phyloP scores from a whole-genome alignment of 192 early-diverging fungal species.

The Coemansia sp. region DNA sequence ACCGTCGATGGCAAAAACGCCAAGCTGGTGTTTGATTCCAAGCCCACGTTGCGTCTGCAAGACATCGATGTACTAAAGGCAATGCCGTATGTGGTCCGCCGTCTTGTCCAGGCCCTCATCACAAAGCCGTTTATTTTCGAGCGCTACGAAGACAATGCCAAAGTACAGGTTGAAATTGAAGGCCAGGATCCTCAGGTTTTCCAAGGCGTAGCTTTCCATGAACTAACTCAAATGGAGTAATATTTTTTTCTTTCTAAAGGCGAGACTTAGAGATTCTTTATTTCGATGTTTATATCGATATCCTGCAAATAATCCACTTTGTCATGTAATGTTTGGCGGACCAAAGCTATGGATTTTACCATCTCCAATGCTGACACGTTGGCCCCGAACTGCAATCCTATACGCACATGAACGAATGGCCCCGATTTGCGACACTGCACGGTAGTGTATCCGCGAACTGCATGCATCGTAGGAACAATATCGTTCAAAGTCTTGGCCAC shows the following conservation, averaged over 20 bases:
- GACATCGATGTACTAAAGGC: slow-evolving; percentile 90
- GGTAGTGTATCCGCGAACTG: slow-evolving; percentile 12
- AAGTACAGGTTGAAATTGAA: slow-evolving; percentile 60
- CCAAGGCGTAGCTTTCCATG: slow-evolving; percentile 75
- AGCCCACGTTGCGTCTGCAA: slow-evolving; percentile 63
- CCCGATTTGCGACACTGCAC: slow-evolving; percentile 46
- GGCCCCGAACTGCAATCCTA: slow-evolving; percentile 20
- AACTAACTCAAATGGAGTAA: slow-evolving; percentile 67
- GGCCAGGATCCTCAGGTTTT: slow-evolving; percentile 65
- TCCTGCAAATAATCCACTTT: slow-evolving; percentile 32
- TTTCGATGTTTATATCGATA: slow-evolving; percentile 27
- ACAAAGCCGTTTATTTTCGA: slow-evolving; percentile 94
- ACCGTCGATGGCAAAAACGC: slow-evolving; percentile 66
- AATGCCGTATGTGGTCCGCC: slow-evolving; percentile 86
- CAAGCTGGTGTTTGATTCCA: slow-evolving; percentile 63
- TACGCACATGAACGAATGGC: slow-evolving; percentile 39
- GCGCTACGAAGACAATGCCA: slow-evolving; percentile 73
- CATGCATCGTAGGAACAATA: slow-evolving; percentile 4
- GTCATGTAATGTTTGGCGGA: slow-evolving; percentile 20
- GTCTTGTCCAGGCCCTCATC: slow-evolving; percentile 87
- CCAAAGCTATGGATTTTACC: slow-evolving; percentile 6
- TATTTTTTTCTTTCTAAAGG: neutral
- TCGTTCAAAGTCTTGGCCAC: slow-evolving; percentile 21
- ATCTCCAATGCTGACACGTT: slow-evolving; percentile 20
- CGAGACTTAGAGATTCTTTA: neutral